phyloP scores from a whole-genome alignment of 768 basidiomycete genomes.

The Psilocybe subaeruginosa region DNA sequence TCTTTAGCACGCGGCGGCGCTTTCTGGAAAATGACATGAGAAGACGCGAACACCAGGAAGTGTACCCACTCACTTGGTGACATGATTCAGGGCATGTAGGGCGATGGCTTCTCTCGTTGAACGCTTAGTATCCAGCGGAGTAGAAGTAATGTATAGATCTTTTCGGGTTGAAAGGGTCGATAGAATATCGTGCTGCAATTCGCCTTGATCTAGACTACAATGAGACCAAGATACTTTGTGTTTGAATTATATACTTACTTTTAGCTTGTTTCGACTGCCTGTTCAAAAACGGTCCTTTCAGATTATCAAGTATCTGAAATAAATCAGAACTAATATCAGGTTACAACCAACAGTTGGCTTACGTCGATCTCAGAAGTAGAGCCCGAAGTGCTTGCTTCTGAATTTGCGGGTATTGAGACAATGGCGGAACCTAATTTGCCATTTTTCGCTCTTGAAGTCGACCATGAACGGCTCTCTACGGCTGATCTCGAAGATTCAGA shows the following conservation, averaged over 20 bases:
- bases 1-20: constrained; percentile 86
- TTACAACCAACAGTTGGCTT: constrained; percentile 9
- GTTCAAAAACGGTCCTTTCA: constrained; percentile 56
- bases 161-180: constrained; percentile 65
- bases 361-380: constrained; percentile 36
- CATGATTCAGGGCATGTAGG: constrained; percentile 86
- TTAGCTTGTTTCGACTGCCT: constrained; percentile 55
- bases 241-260: constrained; percentile 39
- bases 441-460: constrained; percentile 43
- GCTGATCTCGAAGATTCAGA: constrained; percentile 50
- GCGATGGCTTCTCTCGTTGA: constrained; percentile 68
- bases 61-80: constrained; percentile 67
- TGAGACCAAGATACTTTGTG: not conserved
- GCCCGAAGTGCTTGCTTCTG: constrained; percentile 29
- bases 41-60: not conserved
- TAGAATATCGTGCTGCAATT: constrained; percentile 71
- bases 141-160: constrained; percentile 77
- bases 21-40: constrained; percentile 56
- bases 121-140: constrained; percentile 66
- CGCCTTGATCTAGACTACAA: constrained; percentile 41
- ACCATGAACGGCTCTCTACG: constrained; percentile 65
- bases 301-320: constrained; percentile 55
- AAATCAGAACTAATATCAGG: constrained; percentile 2
- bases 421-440: constrained; percentile 64
- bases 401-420: constrained; percentile 49